These are phyloP conservation scores for Nitzschia sp. DNA, from an alignment of 108 stramenopile genomes.

Conservation along the genomic window DNA sequence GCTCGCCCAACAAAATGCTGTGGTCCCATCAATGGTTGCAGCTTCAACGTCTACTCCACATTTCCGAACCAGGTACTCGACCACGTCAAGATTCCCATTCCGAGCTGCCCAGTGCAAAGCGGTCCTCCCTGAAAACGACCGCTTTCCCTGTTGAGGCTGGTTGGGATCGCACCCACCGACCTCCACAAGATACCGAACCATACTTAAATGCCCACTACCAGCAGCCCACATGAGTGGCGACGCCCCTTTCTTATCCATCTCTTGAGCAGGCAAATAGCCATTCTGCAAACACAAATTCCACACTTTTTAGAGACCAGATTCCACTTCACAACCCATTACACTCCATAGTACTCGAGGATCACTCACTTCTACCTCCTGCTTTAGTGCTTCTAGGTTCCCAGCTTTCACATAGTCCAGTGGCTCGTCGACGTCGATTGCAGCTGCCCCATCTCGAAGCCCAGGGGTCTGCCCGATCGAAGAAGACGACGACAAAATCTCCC, in stretches of 20 bases:
- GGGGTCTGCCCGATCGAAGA: not conserved
- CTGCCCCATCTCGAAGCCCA: not conserved
- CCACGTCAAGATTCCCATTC: slow-evolving; percentile 75
- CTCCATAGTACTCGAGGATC: no score
- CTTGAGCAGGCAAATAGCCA: slow-evolving; percentile 15
- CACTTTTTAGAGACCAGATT: not conserved
- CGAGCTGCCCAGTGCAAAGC: slow-evolving; percentile 87
- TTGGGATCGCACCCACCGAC: slow-evolving; percentile 57
- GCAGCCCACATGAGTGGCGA: slow-evolving; percentile 77
- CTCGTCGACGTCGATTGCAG: slow-evolving; percentile 6
- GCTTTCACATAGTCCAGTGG: slow-evolving; percentile 25
- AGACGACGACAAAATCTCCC: not conserved
- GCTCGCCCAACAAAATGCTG: slow-evolving; percentile 85
- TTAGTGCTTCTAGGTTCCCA: slow-evolving; percentile 29
- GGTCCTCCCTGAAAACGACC: slow-evolving; percentile 80
- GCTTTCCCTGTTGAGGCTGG: slow-evolving; percentile 58
- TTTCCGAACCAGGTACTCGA: slow-evolving; percentile 53
- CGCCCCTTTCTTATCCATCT: slow-evolving; percentile 61
- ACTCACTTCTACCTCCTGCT: slow-evolving; percentile 6
- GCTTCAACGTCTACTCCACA: slow-evolving; percentile 49
- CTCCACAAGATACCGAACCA: slow-evolving; percentile 58
- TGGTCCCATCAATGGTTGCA: slow-evolving; percentile 77
- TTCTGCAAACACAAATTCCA: not conserved
- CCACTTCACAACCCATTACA: not conserved
- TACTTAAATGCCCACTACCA: slow-evolving; percentile 69